A percentile compares a stretch with the other conserved stretches of the same genome.
These are phyloP conservation scores for Aquilaria agallochum DNA, from an alignment of 441 rosid species.

Conservation along the genomic window DNA sequence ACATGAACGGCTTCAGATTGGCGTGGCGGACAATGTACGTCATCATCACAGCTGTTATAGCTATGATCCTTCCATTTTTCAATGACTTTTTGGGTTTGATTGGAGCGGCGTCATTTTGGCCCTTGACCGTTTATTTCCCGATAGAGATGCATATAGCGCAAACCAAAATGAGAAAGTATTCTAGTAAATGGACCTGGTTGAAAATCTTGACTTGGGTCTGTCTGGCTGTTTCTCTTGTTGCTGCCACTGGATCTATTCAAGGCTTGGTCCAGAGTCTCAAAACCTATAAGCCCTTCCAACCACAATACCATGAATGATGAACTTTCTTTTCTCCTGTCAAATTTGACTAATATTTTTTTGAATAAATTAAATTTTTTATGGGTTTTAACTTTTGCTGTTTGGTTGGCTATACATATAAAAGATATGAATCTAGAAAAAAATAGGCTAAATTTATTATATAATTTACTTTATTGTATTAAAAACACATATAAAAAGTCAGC, in stretches of 20 bases:
- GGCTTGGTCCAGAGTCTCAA: constrained; percentile 61
- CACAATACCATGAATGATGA: constrained; percentile 24
- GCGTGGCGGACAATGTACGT: constrained; percentile 72
- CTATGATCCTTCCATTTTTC: constrained; percentile 91
- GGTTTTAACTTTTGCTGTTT: no score
- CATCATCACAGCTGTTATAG: constrained; percentile 48
- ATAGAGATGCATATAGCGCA: constrained; percentile 80
- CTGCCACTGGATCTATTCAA: constrained; percentile 70
- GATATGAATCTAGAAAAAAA: no score
- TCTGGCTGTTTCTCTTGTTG: constrained; percentile 54
- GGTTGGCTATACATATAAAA: no score
- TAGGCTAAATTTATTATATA: no score
- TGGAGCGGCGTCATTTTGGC: constrained; percentile 82
- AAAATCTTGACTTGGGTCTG: constrained; percentile 53
- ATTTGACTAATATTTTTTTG: neutral
- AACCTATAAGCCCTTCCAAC: constrained; percentile 62
- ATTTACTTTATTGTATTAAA: no score
- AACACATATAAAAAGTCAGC: no score
- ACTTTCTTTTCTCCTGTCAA: no score
- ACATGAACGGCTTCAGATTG: constrained; percentile 52
- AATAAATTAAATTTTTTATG: constrained; percentile 15
- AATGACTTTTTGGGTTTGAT: constrained; percentile 72
- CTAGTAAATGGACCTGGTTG: constrained; percentile 67
- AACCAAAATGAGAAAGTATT: constrained; percentile 41
- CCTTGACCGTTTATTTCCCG: constrained; percentile 76